Conservation (phyloP, 1,139 yeast genomes). For the Debaryomyces udenii region DNA sequence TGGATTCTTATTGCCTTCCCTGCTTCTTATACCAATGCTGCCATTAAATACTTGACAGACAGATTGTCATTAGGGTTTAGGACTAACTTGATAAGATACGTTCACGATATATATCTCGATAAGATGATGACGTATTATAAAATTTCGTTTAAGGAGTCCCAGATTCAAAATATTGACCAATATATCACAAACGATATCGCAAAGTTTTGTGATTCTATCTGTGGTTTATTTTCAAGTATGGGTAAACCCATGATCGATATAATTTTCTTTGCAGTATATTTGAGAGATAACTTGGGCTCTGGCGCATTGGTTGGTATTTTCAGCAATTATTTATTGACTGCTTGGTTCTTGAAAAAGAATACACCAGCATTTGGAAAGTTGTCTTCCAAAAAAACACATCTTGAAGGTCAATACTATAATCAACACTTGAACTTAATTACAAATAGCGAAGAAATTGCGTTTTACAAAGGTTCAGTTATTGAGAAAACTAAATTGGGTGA, state of each 20-base stretch:
- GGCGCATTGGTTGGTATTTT: conserved; percentile 83
- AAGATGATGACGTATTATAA: conserved; percentile 82
- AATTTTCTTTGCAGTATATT: conserved; percentile 82
- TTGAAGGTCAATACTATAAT: conserved; percentile 89
- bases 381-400: conserved; percentile 69
- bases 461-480: conserved; percentile 86
- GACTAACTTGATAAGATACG: conserved; percentile 79
- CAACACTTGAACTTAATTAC: conserved; percentile 84
- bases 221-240: conserved; percentile 82
- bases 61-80: conserved; percentile 82
- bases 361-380: conserved; percentile 89
- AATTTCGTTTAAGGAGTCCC: conserved; percentile 51
- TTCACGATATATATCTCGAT: conserved; percentile 89
- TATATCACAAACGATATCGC: conserved; percentile 86
- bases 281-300: conserved; percentile 83
- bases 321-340: conserved; percentile 79
- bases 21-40: conserved; percentile 90
- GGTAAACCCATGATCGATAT: conserved; percentile 92
- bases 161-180: conserved; percentile 61
- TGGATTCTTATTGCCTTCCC: conserved; percentile 94
- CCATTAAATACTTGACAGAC: conserved; percentile 79
- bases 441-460: conserved; percentile 92
- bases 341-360: conserved; percentile 67
- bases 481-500: conserved; percentile 70
- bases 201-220: conserved; percentile 79